A percentile compares a stretch with the other conserved stretches of the same genome.
These are phyloP conservation scores for Apiospora saccharicola DNA, from an alignment of 2,329 filamentous ascomycete species.

Conservation along the genomic window DNA sequence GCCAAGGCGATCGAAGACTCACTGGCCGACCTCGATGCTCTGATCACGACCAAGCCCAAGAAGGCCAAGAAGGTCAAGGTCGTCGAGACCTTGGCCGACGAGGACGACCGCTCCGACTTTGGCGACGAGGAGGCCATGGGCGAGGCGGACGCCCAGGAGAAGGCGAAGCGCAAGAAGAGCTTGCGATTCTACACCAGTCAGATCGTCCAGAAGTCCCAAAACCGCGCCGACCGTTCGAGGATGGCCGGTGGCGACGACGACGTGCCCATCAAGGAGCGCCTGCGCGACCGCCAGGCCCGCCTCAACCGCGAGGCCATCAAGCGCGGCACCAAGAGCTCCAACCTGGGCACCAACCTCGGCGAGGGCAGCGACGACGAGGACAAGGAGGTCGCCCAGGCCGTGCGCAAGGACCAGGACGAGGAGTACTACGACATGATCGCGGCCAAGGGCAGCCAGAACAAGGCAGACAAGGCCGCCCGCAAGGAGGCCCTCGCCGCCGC, in stretches of 20 bases:
- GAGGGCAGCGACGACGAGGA: constrained; percentile 74
- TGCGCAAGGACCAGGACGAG: constrained; percentile 65
- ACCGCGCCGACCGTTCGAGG: constrained; percentile 75
- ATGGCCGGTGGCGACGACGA: constrained; percentile 82
- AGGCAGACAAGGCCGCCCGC: constrained; percentile 72
- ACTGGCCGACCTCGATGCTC: constrained; percentile 72
- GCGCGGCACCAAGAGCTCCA: constrained; percentile 72
- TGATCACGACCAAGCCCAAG: constrained; percentile 56
- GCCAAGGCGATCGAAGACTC: constrained; percentile 72
- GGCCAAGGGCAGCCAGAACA: constrained; percentile 72
- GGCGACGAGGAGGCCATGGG: constrained; percentile 87
- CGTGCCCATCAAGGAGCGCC: constrained; percentile 86
- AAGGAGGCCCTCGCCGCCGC: constrained; percentile 66
- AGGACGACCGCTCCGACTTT: constrained; percentile 82
- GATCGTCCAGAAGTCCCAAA: constrained; percentile 92
- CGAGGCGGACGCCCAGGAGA: constrained; percentile 81
- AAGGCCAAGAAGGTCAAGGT: constrained; percentile 57
- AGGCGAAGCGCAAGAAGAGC: constrained; percentile 87
- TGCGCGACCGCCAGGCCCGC: constrained; percentile 84
- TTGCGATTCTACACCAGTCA: constrained; percentile 98
- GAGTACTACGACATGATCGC: constrained; percentile 94
- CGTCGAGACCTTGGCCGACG: constrained; percentile 40
- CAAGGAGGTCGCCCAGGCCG: constrained; percentile 56
- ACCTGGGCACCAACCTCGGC: constrained; percentile 71
- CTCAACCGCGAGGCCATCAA: constrained; percentile 89